Percentiles rank a stretch among this genome's conserved stretches.
These are phyloP conservation scores for Aspergillus aculeatinus DNA, from an alignment of 2,329 filamentous ascomycete genomes.

Conservation along the genomic window DNA sequence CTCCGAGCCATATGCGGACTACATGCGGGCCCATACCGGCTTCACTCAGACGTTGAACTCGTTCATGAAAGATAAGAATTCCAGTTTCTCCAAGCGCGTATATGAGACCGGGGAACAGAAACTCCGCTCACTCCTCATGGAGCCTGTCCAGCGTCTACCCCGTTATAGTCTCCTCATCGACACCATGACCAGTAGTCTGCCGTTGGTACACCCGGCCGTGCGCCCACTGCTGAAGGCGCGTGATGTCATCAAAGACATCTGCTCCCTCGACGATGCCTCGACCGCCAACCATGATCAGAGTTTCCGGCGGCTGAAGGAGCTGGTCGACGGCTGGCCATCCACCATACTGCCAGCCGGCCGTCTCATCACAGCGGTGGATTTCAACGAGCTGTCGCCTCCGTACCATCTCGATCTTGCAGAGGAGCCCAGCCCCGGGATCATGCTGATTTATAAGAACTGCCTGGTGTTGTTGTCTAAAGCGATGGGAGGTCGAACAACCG, in stretches of 20 bases:
- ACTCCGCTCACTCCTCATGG: slow-evolving; percentile 87
- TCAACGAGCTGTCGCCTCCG: slow-evolving; percentile 72
- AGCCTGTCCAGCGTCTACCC: slow-evolving; percentile 90
- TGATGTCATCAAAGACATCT: slow-evolving; percentile 94
- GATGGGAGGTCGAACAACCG: slow-evolving; percentile 61
- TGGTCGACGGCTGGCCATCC: slow-evolving; percentile 74
- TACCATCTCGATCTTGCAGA: slow-evolving; percentile 54
- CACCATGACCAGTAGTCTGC: slow-evolving; percentile 83
- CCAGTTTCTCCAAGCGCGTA: slow-evolving; percentile 77
- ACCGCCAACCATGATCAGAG: slow-evolving; percentile 68
- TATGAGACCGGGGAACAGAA: slow-evolving; percentile 85
- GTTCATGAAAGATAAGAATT: slow-evolving; percentile 73
- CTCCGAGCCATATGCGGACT: slow-evolving; percentile 85
- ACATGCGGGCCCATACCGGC: slow-evolving; percentile 84
- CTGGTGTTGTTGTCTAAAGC: slow-evolving; percentile 74
- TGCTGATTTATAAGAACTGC: slow-evolving; percentile 82
- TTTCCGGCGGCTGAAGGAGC: slow-evolving; percentile 69
- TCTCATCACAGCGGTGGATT: slow-evolving; percentile 77
- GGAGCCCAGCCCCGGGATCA: slow-evolving; percentile 61
- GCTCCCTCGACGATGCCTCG: slow-evolving; percentile 76
- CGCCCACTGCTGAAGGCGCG: slow-evolving; percentile 80
- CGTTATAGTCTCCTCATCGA: slow-evolving; percentile 96
- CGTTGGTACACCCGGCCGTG: slow-evolving; percentile 80
- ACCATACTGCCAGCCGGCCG: slow-evolving; percentile 72
- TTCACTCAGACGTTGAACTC: slow-evolving; percentile 78